Evolutionary conservation across 2,329 filamentous ascomycete genomes (phyloP).

Genomic region (Calcarisporium arbuscula): DNA sequence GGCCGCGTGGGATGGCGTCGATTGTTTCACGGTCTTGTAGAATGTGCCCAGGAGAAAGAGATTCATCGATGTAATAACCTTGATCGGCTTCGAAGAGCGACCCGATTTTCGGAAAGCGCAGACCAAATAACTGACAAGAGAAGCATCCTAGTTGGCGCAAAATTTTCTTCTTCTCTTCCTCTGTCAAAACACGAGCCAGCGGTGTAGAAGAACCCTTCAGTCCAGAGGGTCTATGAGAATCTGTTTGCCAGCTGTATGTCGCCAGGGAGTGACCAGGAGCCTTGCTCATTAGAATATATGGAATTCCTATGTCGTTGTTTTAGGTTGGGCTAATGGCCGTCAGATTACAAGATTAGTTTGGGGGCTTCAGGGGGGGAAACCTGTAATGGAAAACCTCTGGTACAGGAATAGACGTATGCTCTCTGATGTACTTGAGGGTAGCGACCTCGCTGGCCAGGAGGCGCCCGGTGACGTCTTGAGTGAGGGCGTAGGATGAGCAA

Average conservation of each 20-base stretch:
- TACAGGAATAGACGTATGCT: constrained; percentile 22
- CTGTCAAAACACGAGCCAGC: constrained; percentile 5
- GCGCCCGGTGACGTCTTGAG: constrained; percentile 12
- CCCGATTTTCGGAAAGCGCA: constrained; percentile 20
- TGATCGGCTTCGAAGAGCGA: constrained; percentile 21
- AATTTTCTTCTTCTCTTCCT: constrained; percentile 17
- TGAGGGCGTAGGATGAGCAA: constrained; percentile 10
- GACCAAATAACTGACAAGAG: constrained; percentile 18
- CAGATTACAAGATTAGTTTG: constrained; percentile 6
- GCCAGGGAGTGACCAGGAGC: constrained; percentile 20
- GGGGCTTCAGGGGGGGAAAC: constrained; percentile 6
- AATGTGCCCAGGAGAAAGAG: constrained; percentile 10
- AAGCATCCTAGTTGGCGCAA: constrained; percentile 19
- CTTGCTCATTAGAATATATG: constrained; percentile 27
- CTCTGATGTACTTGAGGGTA: constrained; percentile 22
- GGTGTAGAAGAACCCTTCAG: constrained; percentile 5
- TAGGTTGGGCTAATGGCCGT: constrained; percentile 4
- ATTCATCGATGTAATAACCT: constrained; percentile 11
- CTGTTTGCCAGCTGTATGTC: constrained; percentile 14
- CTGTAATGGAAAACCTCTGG: constrained; percentile 20
- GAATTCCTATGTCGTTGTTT: constrained; percentile 22
- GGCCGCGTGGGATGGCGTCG: constrained; percentile 10
- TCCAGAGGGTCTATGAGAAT: constrained; percentile 6
- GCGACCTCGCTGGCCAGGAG: constrained; percentile 24
- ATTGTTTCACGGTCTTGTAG: constrained; percentile 8